Evolutionary conservation across 768 basidiomycete species (phyloP), one percentile per base, ranked within the genome.

Genomic region (Boletus eberwhitei): DNA sequence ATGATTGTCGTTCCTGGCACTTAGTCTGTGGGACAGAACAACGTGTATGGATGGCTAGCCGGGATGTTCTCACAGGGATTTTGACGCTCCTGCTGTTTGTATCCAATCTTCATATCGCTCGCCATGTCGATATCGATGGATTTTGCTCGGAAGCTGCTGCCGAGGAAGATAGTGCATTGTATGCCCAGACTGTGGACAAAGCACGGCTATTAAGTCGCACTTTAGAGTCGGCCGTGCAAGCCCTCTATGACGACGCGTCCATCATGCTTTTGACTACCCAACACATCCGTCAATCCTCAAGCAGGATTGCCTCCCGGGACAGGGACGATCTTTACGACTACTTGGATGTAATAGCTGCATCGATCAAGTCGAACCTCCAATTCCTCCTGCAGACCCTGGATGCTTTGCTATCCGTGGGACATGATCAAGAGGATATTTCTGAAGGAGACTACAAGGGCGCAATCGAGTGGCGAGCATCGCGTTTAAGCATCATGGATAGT

Each of bases 61-160:
- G 77, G 66, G 78, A 75, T 45, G 72, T 83, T 31, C 68, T 89
- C 32, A 74, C 79, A 0, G 76, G 81, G 48, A 70, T 92, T 32
- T 79, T 84, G 2, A 67, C 77, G 3, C 82, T 90, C 53, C 71
- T 93, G 29, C 66, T 73, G 12, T 77, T 81, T 46, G 77, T 86
- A 36, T 79, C 82, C 22, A 84, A 90, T 58, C 79, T 93, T 56
- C 86, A 93, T 67, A 71, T 95, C 50, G 90, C 90, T 19, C 81
- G 84, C 31, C 83, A 86, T 66, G 84, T 95, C 56, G 93, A 94
- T 65, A 82, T 94, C 54, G 89, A 93, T 60, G 88, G 87, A 16
- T 78, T 88, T 57, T 76, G 76, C 26, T 75, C 79, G 55, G 79
- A 82, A 29, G 72, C 76, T 1, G 74, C 73, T 11, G 55, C 60